A percentile compares a stretch with the other conserved stretches of the same genome.
These are phyloP conservation scores for Sugiyamaella paludigena DNA, from an alignment of 1,139 yeast genomes.

Conservation along the genomic window DNA sequence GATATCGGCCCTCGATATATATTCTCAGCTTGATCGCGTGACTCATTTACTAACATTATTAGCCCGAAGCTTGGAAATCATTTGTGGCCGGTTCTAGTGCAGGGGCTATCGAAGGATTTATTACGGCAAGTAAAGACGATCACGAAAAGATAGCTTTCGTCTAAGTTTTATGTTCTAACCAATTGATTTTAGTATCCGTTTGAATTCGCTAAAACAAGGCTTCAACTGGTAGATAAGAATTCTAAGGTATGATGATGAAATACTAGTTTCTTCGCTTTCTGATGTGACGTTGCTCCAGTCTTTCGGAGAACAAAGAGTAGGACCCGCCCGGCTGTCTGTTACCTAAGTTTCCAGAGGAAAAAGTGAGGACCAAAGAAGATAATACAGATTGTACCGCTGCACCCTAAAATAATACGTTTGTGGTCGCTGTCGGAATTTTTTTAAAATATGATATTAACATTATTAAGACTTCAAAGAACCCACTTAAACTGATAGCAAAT, in stretches of 20 bases:
- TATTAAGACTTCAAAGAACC: conserved; percentile 62
- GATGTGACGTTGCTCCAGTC: background rate
- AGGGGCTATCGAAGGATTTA: conserved; percentile 87
- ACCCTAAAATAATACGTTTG: too few species aligned
- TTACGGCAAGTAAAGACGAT: conserved; percentile 45
- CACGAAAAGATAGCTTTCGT: background rate
- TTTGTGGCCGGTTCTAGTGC: conserved; percentile 93
- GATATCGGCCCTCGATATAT: background rate
- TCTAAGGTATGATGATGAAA: conserved; percentile 44
- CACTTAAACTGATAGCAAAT: conserved; percentile 71
- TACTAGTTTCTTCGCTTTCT: too few species aligned
- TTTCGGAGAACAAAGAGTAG: background rate
- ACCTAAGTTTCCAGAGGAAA: too few species aligned
- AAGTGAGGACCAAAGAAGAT: background rate
- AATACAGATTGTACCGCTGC: background rate
- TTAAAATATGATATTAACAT: background rate
- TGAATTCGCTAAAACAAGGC: conserved; percentile 92
- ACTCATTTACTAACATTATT: background rate
- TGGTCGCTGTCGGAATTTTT: too few species aligned
- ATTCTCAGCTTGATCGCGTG: too few species aligned
- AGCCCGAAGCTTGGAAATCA: conserved; percentile 53
- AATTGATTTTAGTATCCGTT: conserved; percentile 60
- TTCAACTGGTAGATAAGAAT: conserved; percentile 75
- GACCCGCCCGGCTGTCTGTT: too few species aligned
- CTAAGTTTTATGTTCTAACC: background rate